Evolutionary conservation across 202 grass and related monocot genomes (phyloP).

Genomic region (Setaria italica): DNA sequence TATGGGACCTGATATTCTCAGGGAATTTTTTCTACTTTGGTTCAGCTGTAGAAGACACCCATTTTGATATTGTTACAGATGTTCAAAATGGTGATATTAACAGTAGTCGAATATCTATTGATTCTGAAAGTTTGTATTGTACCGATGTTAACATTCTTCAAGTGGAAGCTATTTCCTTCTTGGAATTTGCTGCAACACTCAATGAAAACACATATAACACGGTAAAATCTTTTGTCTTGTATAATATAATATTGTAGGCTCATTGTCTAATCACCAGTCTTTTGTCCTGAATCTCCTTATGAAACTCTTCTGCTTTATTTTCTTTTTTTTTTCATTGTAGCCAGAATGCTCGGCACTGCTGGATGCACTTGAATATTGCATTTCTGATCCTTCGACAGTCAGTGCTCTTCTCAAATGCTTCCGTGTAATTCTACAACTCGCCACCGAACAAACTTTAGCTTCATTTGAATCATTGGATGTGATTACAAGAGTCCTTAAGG

Average conservation of each 20-base stretch:
- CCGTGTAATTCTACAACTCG: constrained; percentile 79
- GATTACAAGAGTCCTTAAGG: constrained; percentile 77
- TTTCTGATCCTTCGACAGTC: constrained; percentile 62
- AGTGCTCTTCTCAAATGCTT: constrained; percentile 84
- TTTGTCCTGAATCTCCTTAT: constrained; percentile 23
- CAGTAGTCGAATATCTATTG: constrained; percentile 35
- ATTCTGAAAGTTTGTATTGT: constrained; percentile 49
- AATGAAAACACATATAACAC: constrained; percentile 82
- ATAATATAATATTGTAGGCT: constrained; percentile 29
- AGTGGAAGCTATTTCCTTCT: constrained; percentile 94
- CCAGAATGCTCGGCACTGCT: constrained; percentile 83
- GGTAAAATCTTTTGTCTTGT: constrained; percentile 56
- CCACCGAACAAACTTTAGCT: constrained; percentile 73
- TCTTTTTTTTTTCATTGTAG: constrained; percentile 60
- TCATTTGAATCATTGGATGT: constrained; percentile 82
- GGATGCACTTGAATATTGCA: constrained; percentile 70
- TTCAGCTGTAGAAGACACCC: constrained; percentile 50
- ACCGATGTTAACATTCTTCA: constrained; percentile 72
- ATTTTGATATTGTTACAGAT: constrained; percentile 39
- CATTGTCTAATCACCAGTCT: background rate
- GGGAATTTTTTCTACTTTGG: constrained; percentile 96
- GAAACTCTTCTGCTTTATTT: constrained; percentile 25
- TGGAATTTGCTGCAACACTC: constrained; percentile 96
- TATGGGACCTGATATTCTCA: constrained; percentile 96
- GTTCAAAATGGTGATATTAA: constrained; percentile 43